Evolutionary conservation across 1,284 basidiomycete genomes (phyloP).

Genomic region (Ustilago bromivora): DNA sequence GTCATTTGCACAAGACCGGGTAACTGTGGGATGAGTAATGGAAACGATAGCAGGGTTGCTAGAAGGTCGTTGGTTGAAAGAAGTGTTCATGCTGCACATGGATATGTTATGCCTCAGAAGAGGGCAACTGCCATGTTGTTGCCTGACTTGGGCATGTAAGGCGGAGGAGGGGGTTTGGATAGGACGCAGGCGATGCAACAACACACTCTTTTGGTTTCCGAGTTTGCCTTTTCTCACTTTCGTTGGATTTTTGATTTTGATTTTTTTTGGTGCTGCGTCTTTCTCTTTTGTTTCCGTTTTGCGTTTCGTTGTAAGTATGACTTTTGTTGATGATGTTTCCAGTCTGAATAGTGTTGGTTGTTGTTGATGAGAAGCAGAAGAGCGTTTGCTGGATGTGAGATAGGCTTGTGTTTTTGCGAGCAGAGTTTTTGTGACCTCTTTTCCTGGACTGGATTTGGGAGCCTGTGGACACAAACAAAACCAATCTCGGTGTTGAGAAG

Average conservation of each 20-base stretch:
- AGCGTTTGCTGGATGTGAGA: too few species aligned
- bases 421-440: background rate
- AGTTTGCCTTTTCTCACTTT: background rate
- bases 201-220: conserved; percentile 19
- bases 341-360: too few species aligned
- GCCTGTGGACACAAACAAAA: background rate
- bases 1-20: conserved; percentile 50
- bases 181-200: background rate
- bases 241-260: background rate
- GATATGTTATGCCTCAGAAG: conserved; percentile 24
- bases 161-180: background rate
- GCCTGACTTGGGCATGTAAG: conserved; percentile 34
- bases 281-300: background rate
- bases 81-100: conserved; percentile 20
- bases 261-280: background rate
- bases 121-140: conserved; percentile 24
- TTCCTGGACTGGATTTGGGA: background rate
- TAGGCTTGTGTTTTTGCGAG: background rate
- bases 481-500: background rate
- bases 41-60: conserved; percentile 3
- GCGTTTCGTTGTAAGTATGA: conserved; percentile 7
- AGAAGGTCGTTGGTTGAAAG: conserved; percentile 30
- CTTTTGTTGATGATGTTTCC: background rate
- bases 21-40: conserved; percentile 26
- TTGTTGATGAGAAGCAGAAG: too few species aligned